These are phyloP conservation scores for Mitragyna speciosa DNA, from an alignment of 257 asterid species.

Conservation along the genomic window DNA sequence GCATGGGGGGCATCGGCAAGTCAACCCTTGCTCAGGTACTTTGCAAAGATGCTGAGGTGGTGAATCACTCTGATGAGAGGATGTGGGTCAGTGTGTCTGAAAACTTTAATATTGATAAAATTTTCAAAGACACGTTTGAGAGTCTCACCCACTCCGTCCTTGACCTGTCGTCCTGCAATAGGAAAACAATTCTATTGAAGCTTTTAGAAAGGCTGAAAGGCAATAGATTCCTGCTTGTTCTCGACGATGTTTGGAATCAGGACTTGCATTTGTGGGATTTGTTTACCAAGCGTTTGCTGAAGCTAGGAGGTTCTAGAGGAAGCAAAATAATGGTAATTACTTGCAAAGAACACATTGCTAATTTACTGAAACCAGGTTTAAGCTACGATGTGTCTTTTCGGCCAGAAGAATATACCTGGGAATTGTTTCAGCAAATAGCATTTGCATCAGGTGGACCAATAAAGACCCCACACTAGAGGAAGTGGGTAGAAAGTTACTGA, in stretches of 20 bases:
- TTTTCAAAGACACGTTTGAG: conserved; percentile 17
- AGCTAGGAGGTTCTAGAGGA: conserved; percentile 20
- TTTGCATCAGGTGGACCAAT: conserved; percentile 8
- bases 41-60: conserved; percentile 8
- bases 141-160: background rate
- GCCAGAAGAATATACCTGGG: conserved; percentile 16
- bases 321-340: conserved; percentile 24
- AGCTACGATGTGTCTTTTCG: background rate
- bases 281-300: conserved; percentile 3
- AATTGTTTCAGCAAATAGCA: conserved; percentile 22
- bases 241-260: conserved; percentile 19
- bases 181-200: background rate
- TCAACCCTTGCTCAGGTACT: conserved; percentile 11
- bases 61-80: conserved; percentile 15
- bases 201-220: conserved; percentile 8
- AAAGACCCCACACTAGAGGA: conserved; percentile 3
- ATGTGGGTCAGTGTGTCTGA: conserved; percentile 22
- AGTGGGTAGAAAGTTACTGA: conserved; percentile 11
- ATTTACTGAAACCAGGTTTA: background rate
- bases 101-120: background rate
- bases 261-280: background rate
- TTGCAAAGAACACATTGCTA: background rate
- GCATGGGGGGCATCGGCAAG: conserved; percentile 24
- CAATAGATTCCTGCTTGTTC: conserved; percentile 21
- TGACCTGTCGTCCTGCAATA: background rate